Evolutionary conservation across 2,329 filamentous ascomycete genomes (phyloP), one percentile per base, ranked within the genome.

Genomic region (Alternaria consortialis): DNA sequence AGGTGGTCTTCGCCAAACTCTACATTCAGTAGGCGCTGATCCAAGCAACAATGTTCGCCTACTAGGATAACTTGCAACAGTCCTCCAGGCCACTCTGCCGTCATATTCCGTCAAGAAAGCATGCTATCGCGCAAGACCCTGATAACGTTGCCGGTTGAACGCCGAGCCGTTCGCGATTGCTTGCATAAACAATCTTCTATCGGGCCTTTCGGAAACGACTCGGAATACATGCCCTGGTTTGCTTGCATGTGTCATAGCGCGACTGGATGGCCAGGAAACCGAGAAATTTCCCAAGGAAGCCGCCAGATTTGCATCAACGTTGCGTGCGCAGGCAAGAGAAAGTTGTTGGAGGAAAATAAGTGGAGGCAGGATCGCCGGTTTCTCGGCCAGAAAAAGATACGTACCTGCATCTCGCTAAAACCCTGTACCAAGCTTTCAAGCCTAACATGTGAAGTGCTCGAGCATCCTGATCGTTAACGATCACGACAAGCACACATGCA

Each of bases 171-270:
- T 43, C 27, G 53, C 56, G 37, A 60, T 63, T 47, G 39, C 56
- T 58, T 52, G 53, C 37, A 56, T 60, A 37, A n/a, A 36, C 36
- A 15, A 20, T 20, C 13, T 50, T 58, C 44, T 60, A 64, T 66
- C 59, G 62, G 62, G 53, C 68, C 61, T 62, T 62, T 54, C 43
- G 17, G 31, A 37, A 39, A 20, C 23, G 17, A 44, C 34, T 47
- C 46, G 56, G 46, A 47, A 52, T 34, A 60, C 57, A 60, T 60
- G 57, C 53, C 52, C 32, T 56, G 37, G 53, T 8, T 46, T 17
- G 25, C 15, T 43, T 31, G 32, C 32, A 15, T 56, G 34, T 56
- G 46, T 56, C 57, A 37, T 60, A 52, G 57, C 32, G 57, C 32
- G 13, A 9, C 12, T 23, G 12, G 12, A 32, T 56, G 37, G 44